A percentile compares a stretch with the other conserved stretches of the same genome.
Conservation (phyloP, 495 filamentous ascomycete species). For the Barbatosphaeria neglecta region DNA sequence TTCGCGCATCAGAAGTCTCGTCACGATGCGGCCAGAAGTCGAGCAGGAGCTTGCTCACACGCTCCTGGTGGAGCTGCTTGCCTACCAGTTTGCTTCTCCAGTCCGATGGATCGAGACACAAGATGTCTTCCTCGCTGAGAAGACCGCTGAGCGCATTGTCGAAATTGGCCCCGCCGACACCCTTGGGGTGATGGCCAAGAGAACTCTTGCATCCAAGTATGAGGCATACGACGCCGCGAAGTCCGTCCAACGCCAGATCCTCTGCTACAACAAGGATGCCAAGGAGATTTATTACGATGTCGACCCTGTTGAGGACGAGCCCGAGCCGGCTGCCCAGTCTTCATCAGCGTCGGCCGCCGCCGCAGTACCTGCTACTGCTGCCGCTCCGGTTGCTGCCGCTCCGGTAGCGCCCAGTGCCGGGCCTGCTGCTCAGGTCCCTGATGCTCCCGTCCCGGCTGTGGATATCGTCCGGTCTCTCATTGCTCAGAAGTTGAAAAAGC, state of each 20-base stretch:
- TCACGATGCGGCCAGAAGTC: slow-evolving; percentile 89
- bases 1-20: no score
- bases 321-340: slow-evolving; percentile 38
- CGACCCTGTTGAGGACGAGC: slow-evolving; percentile 87
- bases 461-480: slow-evolving; percentile 85
- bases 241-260: slow-evolving; percentile 89
- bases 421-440: slow-evolving; percentile 78
- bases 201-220: slow-evolving; percentile 93
- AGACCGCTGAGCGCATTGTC: slow-evolving; percentile 91
- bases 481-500: slow-evolving; percentile 98
- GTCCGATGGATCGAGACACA: slow-evolving; percentile 99
- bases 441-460: slow-evolving; percentile 74
- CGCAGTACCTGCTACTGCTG: slow-evolving; percentile 38
- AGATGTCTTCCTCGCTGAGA: slow-evolving; percentile 96
- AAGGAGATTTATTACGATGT: slow-evolving; percentile 99
- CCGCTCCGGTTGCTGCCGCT: slow-evolving; percentile 43
- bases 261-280: slow-evolving; percentile 98
- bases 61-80: slow-evolving; percentile 92
- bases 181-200: slow-evolving; percentile 94
- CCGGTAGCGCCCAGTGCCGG: slow-evolving; percentile 60
- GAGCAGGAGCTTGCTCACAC: slow-evolving; percentile 98
- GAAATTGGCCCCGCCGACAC: slow-evolving; percentile 97
- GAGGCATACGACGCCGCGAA: slow-evolving; percentile 97
- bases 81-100: slow-evolving; percentile 97
- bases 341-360: slow-evolving; percentile 18